phyloP scores from a whole-genome alignment of 306 rosid genomes.

The Herpetospermum pedunculosum region DNA sequence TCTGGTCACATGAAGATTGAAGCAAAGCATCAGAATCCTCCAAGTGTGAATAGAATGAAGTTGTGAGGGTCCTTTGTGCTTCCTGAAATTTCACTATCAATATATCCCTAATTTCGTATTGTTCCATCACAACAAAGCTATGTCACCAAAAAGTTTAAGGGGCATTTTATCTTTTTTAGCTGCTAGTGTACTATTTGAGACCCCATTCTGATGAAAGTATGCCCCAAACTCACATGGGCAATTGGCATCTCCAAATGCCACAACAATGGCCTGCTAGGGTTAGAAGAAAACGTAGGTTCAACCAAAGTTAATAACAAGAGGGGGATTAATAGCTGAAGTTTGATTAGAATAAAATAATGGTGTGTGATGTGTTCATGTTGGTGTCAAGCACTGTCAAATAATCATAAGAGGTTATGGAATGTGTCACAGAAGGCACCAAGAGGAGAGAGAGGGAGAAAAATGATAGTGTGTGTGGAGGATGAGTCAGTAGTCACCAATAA shows the following conservation, averaged over 20 bases:
- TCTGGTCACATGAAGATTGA: background rate
- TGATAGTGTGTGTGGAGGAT: conserved; percentile 44
- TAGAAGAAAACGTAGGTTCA: background rate
- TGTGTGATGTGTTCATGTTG: conserved; percentile 5
- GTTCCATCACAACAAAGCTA: background rate
- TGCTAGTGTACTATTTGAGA: background rate
- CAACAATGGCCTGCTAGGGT: background rate
- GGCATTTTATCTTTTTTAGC: background rate
- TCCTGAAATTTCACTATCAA: conserved; percentile 7
- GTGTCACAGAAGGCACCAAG: conserved; percentile 6
- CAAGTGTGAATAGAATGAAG: background rate
- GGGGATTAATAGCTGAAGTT: background rate
- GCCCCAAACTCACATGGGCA: conserved; percentile 4
- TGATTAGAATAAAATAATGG: background rate
- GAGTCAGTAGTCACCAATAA: conserved; percentile 38
- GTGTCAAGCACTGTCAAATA: background rate
- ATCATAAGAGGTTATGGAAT: conserved; percentile 8
- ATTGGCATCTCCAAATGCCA: background rate
- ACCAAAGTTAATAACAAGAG: background rate
- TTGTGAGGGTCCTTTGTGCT: background rate
- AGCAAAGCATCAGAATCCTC: background rate
- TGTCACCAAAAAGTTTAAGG: conserved; percentile 4
- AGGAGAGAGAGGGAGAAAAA: conserved; percentile 12
- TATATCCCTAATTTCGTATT: background rate
- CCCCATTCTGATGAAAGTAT: conserved; percentile 4